Evolutionary conservation across 2,329 filamentous ascomycete genomes (phyloP).

Genomic region (Tolypocladium album): DNA sequence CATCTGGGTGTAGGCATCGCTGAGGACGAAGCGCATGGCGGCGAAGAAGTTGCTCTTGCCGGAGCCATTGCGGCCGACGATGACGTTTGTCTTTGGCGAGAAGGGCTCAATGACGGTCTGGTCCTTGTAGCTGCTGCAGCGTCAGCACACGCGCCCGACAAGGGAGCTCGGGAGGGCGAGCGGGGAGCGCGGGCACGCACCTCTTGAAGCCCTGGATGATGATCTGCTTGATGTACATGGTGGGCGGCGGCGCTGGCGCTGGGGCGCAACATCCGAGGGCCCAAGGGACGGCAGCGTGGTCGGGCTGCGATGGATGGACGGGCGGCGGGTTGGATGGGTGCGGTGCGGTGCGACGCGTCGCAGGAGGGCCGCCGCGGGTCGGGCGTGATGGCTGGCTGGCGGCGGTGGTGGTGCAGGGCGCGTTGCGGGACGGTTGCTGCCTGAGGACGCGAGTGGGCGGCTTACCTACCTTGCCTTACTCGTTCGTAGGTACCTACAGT

Average conservation of each 20-base stretch:
- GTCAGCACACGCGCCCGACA: constrained; percentile 6
- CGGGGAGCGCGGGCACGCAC: constrained; percentile 32
- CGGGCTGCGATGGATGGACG: background rate
- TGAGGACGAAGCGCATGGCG: constrained; percentile 94
- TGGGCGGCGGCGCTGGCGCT: constrained; percentile 27
- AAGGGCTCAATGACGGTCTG: constrained; percentile 98
- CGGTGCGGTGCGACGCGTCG: constrained; percentile 11
- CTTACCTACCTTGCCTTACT: too few species aligned
- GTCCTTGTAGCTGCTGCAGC: constrained; percentile 77
- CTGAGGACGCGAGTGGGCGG: constrained; percentile 12
- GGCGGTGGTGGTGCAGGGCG: constrained; percentile 9
- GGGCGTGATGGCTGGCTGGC: too few species aligned
- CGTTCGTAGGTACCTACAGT: too few species aligned
- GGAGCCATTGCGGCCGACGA: constrained; percentile 97
- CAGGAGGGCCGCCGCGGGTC: background rate
- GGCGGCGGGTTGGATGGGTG: constrained; percentile 5
- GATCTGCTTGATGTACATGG: constrained; percentile 99
- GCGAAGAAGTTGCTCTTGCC: constrained; percentile 99
- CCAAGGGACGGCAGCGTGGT: constrained; percentile 10
- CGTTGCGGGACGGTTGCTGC: constrained; percentile 13
- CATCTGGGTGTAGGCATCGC: constrained; percentile 95
- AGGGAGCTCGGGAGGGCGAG: background rate
- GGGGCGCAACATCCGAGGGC: constrained; percentile 23
- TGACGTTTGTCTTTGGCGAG: constrained; percentile 94
- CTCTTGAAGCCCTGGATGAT: constrained; percentile 99